Evolutionary conservation across 495 filamentous ascomycete species (phyloP).

Genomic region (Tuber brumale): DNA sequence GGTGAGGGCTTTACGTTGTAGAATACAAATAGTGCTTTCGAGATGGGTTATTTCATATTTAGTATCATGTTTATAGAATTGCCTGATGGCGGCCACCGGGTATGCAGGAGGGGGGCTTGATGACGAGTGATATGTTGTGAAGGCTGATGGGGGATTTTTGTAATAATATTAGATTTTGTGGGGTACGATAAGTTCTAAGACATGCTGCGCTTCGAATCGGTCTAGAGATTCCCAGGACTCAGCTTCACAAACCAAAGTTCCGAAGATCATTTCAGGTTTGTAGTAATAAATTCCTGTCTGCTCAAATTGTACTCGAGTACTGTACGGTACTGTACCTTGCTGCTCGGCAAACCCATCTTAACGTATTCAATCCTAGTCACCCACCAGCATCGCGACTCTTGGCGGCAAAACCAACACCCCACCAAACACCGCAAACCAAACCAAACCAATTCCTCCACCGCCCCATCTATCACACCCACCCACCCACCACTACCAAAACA

Average conservation of each 20-base stretch:
- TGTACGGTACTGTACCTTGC: background rate
- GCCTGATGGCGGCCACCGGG: background rate
- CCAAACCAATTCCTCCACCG: background rate
- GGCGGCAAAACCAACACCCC: background rate
- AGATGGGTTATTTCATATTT: background rate
- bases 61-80: slow-evolving; percentile 6
- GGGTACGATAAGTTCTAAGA: background rate
- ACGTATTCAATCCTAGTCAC: background rate
- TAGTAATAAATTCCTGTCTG: background rate
- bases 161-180: background rate
- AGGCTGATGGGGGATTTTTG: background rate
- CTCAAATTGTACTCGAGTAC: background rate
- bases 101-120: background rate
- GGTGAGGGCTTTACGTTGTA: background rate
- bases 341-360: background rate
- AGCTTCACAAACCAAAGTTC: background rate
- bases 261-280: background rate
- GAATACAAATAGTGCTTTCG: background rate
- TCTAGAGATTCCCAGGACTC: no score
- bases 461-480: background rate
- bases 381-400: background rate
- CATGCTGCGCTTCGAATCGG: no score
- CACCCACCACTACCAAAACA: background rate
- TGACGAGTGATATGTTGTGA: background rate
- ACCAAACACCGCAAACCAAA: background rate